Base-by-base conservation (phyloP, 805 yeast genomes). In the Phaffomyces opuntiae region DNA sequence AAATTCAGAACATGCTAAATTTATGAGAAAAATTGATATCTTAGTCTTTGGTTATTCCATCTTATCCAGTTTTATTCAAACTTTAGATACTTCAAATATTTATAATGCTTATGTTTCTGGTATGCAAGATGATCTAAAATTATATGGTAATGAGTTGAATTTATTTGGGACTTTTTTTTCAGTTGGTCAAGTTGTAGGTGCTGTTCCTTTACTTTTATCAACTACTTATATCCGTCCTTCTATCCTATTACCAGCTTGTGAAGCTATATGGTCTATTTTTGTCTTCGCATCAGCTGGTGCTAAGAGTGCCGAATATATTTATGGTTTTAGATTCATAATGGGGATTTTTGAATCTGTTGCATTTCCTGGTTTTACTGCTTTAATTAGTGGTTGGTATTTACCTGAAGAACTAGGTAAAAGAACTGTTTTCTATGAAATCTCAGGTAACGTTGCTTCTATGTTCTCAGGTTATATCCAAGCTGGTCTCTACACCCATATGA, bases 41-140 rank as follows among this genome's bases (percentile, higher is more conserved):
- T 58, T 77, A 37, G 60, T 81, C 39, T 68, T 80, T 9, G 67
- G 72, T 40, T 77, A 78, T 51, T 69, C 83, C 0, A 73, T 78
- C 59, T 60, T 79, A 48, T 79, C 78, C 3, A 80, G 79, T 60
- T 83, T 83, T 81, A 76, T 80, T 46, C 81, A 80, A 55, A 75
- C 74, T 51, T 62, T 82, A 45, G 87, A 82, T 53, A 75, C 73
- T 46, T 67, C 76, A 29, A 82, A 82, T 59, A 60, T 82, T 46
- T 72, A 69, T 51, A 78, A 81, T 53, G 87, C 87, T 3, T 82
- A 80, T 54, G 80, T 78, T 34, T 73, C 80, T 19, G 83, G 85
- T n/a, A 70, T 83, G 76, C 59, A 72, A 48, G 78, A 74, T 50
- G 79, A 69, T 32, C 64, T 81, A 36, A 67, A 68, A 3, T 70